Evolutionary conservation across 2,329 filamentous ascomycete genomes (phyloP).

Genomic region (Chaetomiaceae sp.): DNA sequence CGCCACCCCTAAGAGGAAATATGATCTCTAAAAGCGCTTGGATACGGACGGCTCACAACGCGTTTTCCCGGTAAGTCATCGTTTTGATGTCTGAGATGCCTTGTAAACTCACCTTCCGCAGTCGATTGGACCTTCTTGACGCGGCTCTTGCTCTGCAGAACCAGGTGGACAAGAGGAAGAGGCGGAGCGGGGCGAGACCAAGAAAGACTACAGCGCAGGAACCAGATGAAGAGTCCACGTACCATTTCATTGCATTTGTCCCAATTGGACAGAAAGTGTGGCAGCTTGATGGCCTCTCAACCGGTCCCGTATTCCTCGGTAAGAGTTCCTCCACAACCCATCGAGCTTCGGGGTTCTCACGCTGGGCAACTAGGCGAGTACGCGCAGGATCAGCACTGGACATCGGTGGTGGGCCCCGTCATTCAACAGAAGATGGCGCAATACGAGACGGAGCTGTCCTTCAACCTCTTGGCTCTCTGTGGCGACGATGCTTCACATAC

Average conservation of each 20-base stretch:
- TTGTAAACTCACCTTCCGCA: constrained; percentile 25
- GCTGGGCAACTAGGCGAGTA: constrained; percentile 28
- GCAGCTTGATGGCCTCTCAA: constrained; percentile 82
- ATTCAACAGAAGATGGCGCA: constrained; percentile 63
- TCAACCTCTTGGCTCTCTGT: constrained; percentile 70
- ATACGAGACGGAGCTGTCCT: constrained; percentile 62
- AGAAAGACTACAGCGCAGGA: constrained; percentile 25
- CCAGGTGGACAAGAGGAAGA: constrained; percentile 37
- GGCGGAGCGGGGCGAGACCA: not conserved
- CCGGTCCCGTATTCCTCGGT: constrained; percentile 61
- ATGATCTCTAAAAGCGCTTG: constrained; percentile 67
- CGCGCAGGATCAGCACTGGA: constrained; percentile 53
- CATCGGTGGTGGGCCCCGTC: constrained; percentile 54
- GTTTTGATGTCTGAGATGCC: not conserved
- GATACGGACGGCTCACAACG: constrained; percentile 80
- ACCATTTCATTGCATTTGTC: constrained; percentile 87
- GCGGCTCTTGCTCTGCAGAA: constrained; percentile 61
- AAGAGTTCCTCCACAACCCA: not conserved
- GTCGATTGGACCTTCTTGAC: constrained; percentile 69
- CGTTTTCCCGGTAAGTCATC: constrained; percentile 60
- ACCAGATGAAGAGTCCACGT: constrained; percentile 54
- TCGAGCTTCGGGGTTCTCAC: constrained; percentile 5
- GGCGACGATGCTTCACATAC: constrained; percentile 54
- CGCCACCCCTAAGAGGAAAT: constrained; percentile 68
- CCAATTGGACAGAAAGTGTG: constrained; percentile 69